Evolutionary conservation across 2,329 filamentous ascomycete genomes (phyloP).

Genomic region (Trichoderma atrobrunneum): DNA sequence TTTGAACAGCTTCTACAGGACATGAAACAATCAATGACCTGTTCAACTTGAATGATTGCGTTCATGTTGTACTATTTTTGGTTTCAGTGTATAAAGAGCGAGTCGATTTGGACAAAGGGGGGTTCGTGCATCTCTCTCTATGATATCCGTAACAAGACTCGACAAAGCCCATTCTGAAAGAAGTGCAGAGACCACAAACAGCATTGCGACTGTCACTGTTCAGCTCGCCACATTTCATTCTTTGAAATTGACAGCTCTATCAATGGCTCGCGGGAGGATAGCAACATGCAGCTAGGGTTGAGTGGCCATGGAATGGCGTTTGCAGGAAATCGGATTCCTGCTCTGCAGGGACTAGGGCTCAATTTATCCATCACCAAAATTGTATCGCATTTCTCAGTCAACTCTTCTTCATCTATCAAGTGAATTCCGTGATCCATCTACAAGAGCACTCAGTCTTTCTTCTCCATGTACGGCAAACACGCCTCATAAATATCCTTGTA

Average conservation of each 20-base stretch:
- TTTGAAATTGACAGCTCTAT: background rate
- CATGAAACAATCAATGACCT: background rate
- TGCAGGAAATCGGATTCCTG: background rate
- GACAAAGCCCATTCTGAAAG: background rate
- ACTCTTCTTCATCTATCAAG: background rate
- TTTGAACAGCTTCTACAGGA: background rate
- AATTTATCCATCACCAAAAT: background rate
- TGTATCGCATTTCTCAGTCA: background rate
- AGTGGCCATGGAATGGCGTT: background rate
- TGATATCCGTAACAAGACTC: background rate
- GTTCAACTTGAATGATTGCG: background rate
- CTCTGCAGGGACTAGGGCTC: background rate
- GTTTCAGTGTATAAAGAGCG: background rate
- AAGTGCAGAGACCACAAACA: background rate
- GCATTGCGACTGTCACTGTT: background rate
- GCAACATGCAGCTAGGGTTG: background rate
- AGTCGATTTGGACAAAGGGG: background rate
- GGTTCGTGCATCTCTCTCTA: background rate
- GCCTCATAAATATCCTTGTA: background rate
- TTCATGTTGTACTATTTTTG: background rate
- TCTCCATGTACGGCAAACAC: conserved; percentile 3
- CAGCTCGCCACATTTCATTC: background rate
- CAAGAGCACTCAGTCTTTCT: background rate
- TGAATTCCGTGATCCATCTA: background rate
- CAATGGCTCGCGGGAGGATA: background rate